These are phyloP conservation scores for Spergularia azorica DNA, from an alignment of 179 eudicot species.

Conservation along the genomic window DNA sequence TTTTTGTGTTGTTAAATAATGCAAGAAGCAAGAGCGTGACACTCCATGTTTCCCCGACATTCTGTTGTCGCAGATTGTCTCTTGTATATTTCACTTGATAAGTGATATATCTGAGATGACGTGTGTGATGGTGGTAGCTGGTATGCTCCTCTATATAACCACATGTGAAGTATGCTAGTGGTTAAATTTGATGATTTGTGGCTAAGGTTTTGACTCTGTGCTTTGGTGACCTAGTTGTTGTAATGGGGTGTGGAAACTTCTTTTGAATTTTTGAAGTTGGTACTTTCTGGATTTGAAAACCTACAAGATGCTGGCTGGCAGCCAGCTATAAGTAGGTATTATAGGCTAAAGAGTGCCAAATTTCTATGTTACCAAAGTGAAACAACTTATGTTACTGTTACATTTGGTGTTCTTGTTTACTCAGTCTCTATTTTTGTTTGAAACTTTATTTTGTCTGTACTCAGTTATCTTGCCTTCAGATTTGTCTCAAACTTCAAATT, in stretches of 20 bases:
- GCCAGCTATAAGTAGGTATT: neutral
- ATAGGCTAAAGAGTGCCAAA: neutral
- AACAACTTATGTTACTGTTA: neutral
- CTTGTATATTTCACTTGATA: neutral
- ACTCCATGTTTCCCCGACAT: neutral
- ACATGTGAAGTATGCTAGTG: neutral
- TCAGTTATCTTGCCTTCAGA: neutral
- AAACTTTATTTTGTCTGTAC: neutral
- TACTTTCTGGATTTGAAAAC: neutral
- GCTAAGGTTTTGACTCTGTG: neutral
- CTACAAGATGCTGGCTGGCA: neutral
- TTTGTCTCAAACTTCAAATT: slow-evolving; percentile 6
- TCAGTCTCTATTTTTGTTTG: neutral
- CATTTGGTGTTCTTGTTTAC: neutral
- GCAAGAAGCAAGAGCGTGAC: neutral
- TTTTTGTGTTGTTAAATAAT: neutral
- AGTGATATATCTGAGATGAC: neutral
- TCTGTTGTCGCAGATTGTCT: neutral
- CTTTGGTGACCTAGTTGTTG: neutral
- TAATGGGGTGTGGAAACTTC: neutral
- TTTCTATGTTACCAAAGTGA: neutral
- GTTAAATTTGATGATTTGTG: neutral
- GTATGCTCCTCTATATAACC: neutral
- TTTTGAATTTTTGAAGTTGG: neutral
- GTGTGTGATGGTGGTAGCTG: neutral